Evolutionary conservation across 306 rosid species (phyloP).

Genomic region (Comarum palustre): DNA sequence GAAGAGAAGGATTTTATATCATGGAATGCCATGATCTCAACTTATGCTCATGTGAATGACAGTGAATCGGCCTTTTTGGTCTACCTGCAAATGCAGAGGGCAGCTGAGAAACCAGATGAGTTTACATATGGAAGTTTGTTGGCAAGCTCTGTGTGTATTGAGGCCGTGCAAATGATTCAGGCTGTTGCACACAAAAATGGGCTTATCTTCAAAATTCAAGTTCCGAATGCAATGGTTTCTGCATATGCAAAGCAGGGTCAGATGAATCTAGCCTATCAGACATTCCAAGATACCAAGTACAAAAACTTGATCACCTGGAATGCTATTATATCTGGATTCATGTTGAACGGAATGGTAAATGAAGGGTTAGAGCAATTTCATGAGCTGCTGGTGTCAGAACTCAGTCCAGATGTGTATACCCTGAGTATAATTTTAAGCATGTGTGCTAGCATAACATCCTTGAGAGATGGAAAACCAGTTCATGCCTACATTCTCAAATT

Average conservation of each 20-base stretch:
- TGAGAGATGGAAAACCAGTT: constrained; percentile 62
- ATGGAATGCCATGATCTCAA: constrained; percentile 69
- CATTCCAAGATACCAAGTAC: constrained; percentile 38
- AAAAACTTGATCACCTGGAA: constrained; percentile 75
- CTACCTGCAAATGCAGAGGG: constrained; percentile 54
- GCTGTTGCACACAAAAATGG: constrained; percentile 53
- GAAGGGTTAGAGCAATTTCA: constrained; percentile 55
- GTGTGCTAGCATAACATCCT: constrained; percentile 57
- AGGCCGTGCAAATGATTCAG: constrained; percentile 50
- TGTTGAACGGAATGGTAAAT: constrained; percentile 45
- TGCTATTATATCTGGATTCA: constrained; percentile 55
- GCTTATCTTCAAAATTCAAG: constrained; percentile 40
- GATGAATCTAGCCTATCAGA: constrained; percentile 40
- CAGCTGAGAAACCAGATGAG: constrained; percentile 53
- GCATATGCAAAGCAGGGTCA: constrained; percentile 54
- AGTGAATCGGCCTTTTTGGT: constrained; percentile 39
- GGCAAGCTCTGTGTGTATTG: constrained; percentile 39
- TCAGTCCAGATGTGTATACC: constrained; percentile 55
- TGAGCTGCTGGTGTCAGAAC: constrained; percentile 41
- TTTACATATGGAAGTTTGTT: constrained; percentile 72
- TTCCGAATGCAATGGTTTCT: constrained; percentile 60
- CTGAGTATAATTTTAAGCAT: constrained; percentile 61
- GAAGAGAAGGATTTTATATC: constrained; percentile 60
- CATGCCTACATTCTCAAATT: constrained; percentile 54
- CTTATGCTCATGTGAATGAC: constrained; percentile 43